Evolutionary conservation across 2,329 filamentous ascomycete genomes (phyloP), one percentile per base, ranked within the genome.

Genomic region (Ascochyta fabae): DNA sequence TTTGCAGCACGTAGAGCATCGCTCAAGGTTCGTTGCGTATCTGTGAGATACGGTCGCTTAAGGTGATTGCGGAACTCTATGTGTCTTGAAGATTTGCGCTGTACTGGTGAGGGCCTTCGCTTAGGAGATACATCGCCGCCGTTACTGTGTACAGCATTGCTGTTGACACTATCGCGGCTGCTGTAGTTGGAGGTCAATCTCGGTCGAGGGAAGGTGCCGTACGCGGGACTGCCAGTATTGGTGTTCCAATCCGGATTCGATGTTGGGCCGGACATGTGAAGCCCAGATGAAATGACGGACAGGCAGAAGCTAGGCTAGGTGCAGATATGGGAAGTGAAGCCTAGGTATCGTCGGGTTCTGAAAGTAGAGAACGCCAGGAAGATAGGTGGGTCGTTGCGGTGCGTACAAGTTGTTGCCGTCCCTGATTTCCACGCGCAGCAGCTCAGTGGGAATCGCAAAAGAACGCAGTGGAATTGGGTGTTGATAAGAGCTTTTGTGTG

Each of bases 1-100:
- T 77, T 72, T n/a, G 76, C 75, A 13, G 77, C 66, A 27, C 72
- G 61, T 46, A 77, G 57, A 12, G 73, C 74, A 60, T 76, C 72
- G 57, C 73, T 75, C 48, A 76, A 53, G 16, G 69, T 75, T 22
- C 73, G 65, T 48, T 74, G 70, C 24, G 54, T 69, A 9, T 69
- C 64, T 6, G 59, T 62, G 39, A 73, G 53, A 60, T 74, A 67
- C 5, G 72, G 72, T n/a, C 72, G 64, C 34, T 66, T 62, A 24
- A 73, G 55, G 48, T 70, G 72, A 41, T 73, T 69, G 10, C 70
- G 61, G 16, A 74, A 69, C 22, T 67, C 66, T 39, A 75, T 73
- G 48, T 75, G 72, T 43, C 62, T 48, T 36, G 65, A 68, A 5
- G 59, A 45, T 44, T 65, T 55, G 19, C 65, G 62, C 42, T 54